Evolutionary conservation across 176 grass and related monocot genomes (phyloP).

Genomic region (Puya raimondii): DNA sequence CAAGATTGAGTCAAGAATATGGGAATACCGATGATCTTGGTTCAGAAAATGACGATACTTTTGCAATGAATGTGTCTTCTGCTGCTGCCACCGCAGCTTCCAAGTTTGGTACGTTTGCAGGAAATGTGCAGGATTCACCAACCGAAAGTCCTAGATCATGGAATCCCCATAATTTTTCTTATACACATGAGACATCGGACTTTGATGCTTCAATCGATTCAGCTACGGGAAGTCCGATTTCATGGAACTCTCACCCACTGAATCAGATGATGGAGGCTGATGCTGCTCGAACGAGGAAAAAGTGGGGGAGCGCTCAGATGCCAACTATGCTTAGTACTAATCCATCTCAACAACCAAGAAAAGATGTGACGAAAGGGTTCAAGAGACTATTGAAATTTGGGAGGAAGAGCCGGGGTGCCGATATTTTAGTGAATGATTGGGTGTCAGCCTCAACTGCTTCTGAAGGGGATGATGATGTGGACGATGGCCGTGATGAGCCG

Average conservation of each 20-base stretch:
- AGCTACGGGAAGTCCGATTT: constrained; percentile 58
- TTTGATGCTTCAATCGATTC: constrained; percentile 74
- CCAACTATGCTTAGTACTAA: constrained; percentile 42
- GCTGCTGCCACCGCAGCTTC: constrained; percentile 9
- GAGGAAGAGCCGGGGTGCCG: constrained; percentile 63
- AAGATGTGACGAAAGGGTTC: constrained; percentile 89
- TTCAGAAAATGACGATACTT: constrained; percentile 54
- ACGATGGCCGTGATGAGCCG: constrained; percentile 66
- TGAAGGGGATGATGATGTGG: constrained; percentile 85
- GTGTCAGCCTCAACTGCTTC: constrained; percentile 94
- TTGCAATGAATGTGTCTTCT: neutral
- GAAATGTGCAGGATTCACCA: constrained; percentile 36
- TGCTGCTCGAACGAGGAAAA: constrained; percentile 79
- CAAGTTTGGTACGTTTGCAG: constrained; percentile 39
- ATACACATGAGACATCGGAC: constrained; percentile 63
- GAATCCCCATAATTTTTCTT: constrained; percentile 49
- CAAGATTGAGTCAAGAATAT: constrained; percentile 37
- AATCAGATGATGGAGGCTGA: constrained; percentile 69
- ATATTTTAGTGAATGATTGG: constrained; percentile 75
- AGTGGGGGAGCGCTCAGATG: constrained; percentile 86
- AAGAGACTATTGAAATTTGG: constrained; percentile 97
- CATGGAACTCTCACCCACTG: constrained; percentile 70
- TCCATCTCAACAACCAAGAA: constrained; percentile 59
- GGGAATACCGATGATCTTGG: constrained; percentile 67
- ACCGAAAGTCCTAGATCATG: constrained; percentile 40